Evolutionary conservation across 139 green algal species (phyloP).

Genomic region (Micractinium sp.): DNA sequence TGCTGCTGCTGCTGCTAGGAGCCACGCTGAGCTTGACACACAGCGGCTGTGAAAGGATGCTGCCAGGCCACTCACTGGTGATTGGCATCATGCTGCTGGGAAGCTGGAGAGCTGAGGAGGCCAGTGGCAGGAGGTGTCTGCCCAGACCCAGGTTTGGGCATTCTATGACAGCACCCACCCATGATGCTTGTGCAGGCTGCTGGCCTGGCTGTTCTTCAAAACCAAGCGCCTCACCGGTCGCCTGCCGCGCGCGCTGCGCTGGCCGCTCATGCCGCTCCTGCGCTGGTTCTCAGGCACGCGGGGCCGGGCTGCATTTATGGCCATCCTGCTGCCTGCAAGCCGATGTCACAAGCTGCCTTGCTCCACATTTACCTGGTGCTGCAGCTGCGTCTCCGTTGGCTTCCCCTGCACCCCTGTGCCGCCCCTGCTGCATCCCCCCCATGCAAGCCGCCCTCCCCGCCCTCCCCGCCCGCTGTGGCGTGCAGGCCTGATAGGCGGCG

Average conservation of each 20-base stretch:
- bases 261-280: constrained; percentile 28
- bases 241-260: constrained; percentile 18
- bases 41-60: too few relatives aligned
- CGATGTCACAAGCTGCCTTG: neutral
- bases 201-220: constrained; percentile 38
- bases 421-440: too few relatives aligned
- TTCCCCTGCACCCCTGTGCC: too few relatives aligned
- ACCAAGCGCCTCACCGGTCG: constrained; percentile 19
- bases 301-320: neutral
- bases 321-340: neutral
- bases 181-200: neutral
- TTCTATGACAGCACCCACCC: neutral
- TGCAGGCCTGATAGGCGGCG: constrained; percentile 32
- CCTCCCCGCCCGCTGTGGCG: neutral
- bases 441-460: too few relatives aligned
- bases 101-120: neutral
- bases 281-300: constrained; percentile 22
- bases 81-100: neutral
- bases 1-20: neutral
- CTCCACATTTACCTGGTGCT: too few relatives aligned
- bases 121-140: neutral
- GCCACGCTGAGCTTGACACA: too few relatives aligned
- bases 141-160: too few relatives aligned
- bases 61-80: neutral
- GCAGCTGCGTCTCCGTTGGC: too few relatives aligned